phyloP scores from a whole-genome alignment of 1,284 basidiomycete species.

The Tilletia walkeri region DNA sequence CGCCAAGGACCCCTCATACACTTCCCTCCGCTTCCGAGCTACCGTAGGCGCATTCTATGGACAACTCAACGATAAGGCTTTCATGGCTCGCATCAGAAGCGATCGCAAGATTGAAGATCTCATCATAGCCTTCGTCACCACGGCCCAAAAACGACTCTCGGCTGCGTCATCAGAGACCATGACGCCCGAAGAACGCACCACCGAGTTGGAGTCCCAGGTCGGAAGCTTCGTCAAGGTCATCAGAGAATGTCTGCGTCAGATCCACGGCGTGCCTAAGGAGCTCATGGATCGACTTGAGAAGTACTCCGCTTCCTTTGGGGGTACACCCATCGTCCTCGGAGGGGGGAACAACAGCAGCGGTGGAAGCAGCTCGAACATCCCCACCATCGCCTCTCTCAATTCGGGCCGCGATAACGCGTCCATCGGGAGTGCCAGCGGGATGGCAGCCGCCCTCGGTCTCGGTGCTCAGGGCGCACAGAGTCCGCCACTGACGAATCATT shows the following conservation, averaged over 20 bases:
- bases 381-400: not conserved
- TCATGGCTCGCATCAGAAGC: conserved; percentile 70
- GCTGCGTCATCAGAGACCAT: conserved; percentile 56
- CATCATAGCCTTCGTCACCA: conserved; percentile 89
- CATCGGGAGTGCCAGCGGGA: not conserved
- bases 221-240: conserved; percentile 81
- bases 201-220: conserved; percentile 86
- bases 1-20: conserved; percentile 48
- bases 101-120: conserved; percentile 95
- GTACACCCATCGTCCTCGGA: conserved; percentile 57
- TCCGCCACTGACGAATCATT: not conserved
- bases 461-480: not conserved
- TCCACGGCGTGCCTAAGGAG: conserved; percentile 66
- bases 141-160: conserved; percentile 68
- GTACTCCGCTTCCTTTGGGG: conserved; percentile 72
- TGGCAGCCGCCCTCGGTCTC: not conserved
- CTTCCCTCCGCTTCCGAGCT: conserved; percentile 41
- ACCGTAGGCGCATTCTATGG: conserved; percentile 52
- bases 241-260: conserved; percentile 67
- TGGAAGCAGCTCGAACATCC: not conserved
- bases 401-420: conserved; percentile 2
- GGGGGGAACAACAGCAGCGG: conserved; percentile 10
- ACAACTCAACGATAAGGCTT: conserved; percentile 44
- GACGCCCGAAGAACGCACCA: conserved; percentile 79
- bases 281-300: conserved; percentile 75